Evolutionary conservation across 129 eudicot species (phyloP).

Genomic region (Centaurea solstitialis): DNA sequence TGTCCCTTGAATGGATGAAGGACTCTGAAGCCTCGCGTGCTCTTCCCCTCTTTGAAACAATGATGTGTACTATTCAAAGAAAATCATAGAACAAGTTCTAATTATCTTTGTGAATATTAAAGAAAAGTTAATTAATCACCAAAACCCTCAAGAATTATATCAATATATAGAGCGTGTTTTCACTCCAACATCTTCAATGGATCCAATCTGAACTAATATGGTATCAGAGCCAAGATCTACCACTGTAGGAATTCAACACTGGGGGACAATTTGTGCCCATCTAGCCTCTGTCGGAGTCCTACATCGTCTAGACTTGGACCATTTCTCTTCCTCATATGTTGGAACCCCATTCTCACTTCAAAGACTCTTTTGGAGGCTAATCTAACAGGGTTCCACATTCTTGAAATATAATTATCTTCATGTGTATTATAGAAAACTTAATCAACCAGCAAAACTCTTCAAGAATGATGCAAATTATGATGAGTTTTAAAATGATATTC

Average conservation of each 20-base stretch:
- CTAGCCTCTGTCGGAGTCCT: background rate
- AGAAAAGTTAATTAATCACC: background rate
- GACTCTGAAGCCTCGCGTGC: slow-evolving; percentile 55
- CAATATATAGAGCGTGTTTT: background rate
- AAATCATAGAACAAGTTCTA: slow-evolving; percentile 19
- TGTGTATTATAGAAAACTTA: background rate
- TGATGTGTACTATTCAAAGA: slow-evolving; percentile 72
- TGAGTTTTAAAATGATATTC: background rate
- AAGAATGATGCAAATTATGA: background rate
- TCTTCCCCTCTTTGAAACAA: slow-evolving; percentile 87
- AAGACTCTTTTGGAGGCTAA: background rate
- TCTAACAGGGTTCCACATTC: background rate
- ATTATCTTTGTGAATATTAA: background rate
- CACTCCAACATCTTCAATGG: background rate
- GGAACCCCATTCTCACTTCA: background rate
- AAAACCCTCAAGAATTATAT: background rate
- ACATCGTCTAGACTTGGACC: background rate
- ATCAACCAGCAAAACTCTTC: background rate
- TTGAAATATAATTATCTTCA: background rate
- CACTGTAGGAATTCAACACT: background rate
- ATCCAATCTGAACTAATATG: background rate
- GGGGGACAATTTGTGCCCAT: background rate
- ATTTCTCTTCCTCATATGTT: background rate
- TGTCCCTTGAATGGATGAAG: slow-evolving; percentile 82
- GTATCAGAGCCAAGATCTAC: background rate